Evolutionary conservation across 2,329 filamentous ascomycete species (phyloP).

Genomic region (Cladophialophora bantiana): DNA sequence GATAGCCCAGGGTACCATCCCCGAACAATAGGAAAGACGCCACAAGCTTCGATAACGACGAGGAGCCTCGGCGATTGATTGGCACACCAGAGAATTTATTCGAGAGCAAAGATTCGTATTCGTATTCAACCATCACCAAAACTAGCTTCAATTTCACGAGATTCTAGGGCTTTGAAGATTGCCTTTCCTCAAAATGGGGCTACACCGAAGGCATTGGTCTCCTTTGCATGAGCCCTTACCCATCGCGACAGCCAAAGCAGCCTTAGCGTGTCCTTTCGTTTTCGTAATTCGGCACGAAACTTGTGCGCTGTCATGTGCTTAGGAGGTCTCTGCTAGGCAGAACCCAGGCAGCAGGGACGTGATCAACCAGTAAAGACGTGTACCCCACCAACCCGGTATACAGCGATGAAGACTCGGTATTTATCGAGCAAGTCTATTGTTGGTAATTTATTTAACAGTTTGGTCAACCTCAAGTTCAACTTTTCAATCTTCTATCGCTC

Average conservation of each 20-base stretch:
- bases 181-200: background rate
- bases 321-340: background rate
- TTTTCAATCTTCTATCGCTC: no score
- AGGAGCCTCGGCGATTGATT: no score
- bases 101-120: background rate
- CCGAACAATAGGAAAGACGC: no score
- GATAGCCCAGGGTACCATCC: no score
- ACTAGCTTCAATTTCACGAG: background rate
- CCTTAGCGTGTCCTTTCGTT: background rate
- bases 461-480: no score
- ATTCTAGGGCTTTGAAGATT: background rate
- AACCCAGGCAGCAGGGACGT: background rate
- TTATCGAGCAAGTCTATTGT: no score
- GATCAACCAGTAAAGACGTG: background rate
- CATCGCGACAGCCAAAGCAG: background rate
- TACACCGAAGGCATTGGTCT: background rate
- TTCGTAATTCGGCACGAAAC: background rate
- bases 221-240: background rate
- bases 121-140: background rate
- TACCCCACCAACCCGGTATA: no score
- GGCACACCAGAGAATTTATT: no score
- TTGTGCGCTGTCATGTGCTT: background rate
- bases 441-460: no score
- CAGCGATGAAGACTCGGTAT: no score
- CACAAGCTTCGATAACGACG: no score